phyloP scores from a whole-genome alignment of 805 yeast species.

The Suhomyces sp. region DNA sequence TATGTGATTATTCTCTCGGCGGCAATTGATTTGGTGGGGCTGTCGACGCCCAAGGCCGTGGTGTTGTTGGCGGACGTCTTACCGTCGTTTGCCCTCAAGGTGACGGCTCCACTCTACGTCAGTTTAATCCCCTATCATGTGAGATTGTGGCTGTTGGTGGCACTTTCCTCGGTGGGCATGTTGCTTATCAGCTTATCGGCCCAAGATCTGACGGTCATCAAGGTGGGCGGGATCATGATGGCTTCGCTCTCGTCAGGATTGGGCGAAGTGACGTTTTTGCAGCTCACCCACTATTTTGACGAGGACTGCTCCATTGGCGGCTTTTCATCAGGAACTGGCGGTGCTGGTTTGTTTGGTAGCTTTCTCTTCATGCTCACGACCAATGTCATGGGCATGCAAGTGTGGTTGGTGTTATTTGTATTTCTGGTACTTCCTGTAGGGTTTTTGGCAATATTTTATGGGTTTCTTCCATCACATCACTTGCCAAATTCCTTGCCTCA shows the following conservation, averaged over 20 bases:
- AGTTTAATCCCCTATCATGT: constrained; percentile 58
- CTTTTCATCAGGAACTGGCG: constrained; percentile 95
- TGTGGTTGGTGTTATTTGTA: constrained; percentile 51
- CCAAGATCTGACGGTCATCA: constrained; percentile 29
- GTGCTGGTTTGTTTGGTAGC: constrained; percentile 87
- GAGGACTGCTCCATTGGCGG: constrained; percentile 65
- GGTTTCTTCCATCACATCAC: constrained; percentile 10
- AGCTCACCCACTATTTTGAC: constrained; percentile 74
- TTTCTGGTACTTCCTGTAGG: constrained; percentile 57
- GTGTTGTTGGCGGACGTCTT: constrained; percentile 83
- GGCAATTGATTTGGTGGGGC: constrained; percentile 88
- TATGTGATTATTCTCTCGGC: constrained; percentile 91
- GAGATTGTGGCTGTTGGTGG: constrained; percentile 55
- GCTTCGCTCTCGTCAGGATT: constrained; percentile 86
- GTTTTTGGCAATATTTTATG: constrained; percentile 35
- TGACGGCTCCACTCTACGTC: constrained; percentile 75
- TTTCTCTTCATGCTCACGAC: constrained; percentile 70
- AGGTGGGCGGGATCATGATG: constrained; percentile 65
- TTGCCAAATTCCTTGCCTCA: neutral
- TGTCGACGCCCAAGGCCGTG: constrained; percentile 75
- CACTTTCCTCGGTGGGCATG: constrained; percentile 73
- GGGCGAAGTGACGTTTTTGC: constrained; percentile 88
- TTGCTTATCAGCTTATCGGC: constrained; percentile 49
- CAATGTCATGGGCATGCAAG: constrained; percentile 57
- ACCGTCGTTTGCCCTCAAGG: constrained; percentile 74